Evolutionary conservation across 495 filamentous ascomycete species (phyloP).

Genomic region (Parathielavia hyrcaniae): DNA sequence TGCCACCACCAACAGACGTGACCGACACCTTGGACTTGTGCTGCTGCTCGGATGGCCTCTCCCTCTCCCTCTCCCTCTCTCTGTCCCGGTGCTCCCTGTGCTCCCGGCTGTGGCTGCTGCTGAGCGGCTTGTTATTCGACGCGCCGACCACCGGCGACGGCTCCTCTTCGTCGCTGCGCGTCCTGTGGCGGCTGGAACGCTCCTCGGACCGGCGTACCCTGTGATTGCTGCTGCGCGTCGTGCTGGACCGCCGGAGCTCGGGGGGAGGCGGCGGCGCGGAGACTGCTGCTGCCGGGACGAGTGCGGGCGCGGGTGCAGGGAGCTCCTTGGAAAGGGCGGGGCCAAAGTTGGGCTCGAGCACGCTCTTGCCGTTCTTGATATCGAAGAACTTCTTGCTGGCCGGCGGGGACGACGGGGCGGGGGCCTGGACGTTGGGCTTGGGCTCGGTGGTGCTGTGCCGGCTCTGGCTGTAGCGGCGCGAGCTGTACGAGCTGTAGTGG

Average conservation of each 20-base stretch:
- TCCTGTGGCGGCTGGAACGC: not conserved
- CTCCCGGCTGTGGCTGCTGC: too few species aligned
- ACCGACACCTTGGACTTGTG: conserved; percentile 24
- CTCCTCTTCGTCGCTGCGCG: not conserved
- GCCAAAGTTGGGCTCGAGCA: conserved; percentile 29
- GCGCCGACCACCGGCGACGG: too few species aligned
- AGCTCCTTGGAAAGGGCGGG: conserved; percentile 11
- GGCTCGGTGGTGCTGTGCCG: conserved; percentile 29
- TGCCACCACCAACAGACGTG: conserved; percentile 14
- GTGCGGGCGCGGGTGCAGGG: not conserved
- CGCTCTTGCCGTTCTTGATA: conserved; percentile 34
- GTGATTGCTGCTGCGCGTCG: conserved; percentile 24
- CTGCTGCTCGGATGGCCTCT: conserved; percentile 7
- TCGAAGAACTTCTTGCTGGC: conserved; percentile 40
- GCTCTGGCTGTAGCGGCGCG: conserved; percentile 38
- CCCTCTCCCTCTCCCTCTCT: conserved; percentile 7
- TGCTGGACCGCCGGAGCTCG: conserved; percentile 38
- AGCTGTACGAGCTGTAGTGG: too few species aligned
- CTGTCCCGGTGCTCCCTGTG: conserved; percentile 14
- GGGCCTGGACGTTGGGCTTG: conserved; percentile 17
- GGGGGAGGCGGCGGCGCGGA: conserved; percentile 15
- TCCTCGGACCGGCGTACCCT: conserved; percentile 17
- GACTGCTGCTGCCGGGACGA: not conserved
- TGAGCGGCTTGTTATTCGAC: conserved; percentile 1
- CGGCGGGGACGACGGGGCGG: conserved; percentile 26